Conservation (phyloP, 2,329 filamentous ascomycete species). For the Penicillium thymicola region DNA sequence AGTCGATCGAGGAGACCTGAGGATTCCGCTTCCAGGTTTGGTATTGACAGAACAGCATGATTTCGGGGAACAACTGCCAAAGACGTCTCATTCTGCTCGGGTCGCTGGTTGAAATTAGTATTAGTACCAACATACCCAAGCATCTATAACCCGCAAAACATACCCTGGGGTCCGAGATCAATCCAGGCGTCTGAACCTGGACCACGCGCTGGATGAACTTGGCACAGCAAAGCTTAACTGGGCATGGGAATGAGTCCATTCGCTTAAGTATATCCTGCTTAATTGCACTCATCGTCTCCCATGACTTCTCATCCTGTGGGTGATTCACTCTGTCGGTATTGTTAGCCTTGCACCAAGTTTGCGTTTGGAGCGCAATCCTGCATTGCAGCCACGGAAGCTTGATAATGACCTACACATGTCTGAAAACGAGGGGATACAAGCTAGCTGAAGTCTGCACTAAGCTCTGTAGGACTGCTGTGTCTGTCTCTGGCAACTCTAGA, state of each 20-base stretch:
- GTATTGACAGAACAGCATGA: conserved; percentile 74
- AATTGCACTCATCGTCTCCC: conserved; percentile 84
- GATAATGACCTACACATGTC: conserved; percentile 70
- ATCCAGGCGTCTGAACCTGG: conserved; percentile 82
- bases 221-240: conserved; percentile 88
- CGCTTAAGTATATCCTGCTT: conserved; percentile 84
- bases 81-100: conserved; percentile 78
- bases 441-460: conserved; percentile 85
- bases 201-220: conserved; percentile 96
- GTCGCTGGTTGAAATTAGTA: conserved; percentile 49
- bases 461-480: conserved; percentile 76
- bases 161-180: conserved; percentile 79
- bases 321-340: conserved; percentile 70
- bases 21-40: conserved; percentile 86
- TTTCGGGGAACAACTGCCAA: conserved; percentile 79
- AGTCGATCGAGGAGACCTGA: conserved; percentile 87
- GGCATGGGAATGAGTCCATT: conserved; percentile 75
- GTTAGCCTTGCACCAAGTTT: conserved; percentile 23
- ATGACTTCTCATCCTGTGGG: conserved; percentile 73
- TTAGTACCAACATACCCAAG: conserved; percentile 12
- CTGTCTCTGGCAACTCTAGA: conserved; percentile 69
- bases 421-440: conserved; percentile 86
- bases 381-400: conserved; percentile 14
- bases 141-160: conserved; percentile 30
- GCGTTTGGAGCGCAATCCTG: neutral